Percentiles rank a stretch among this genome's conserved stretches.
Evolutionary conservation across 2,329 filamentous ascomycete genomes (phyloP).

Genomic region (Colletotrichum gloeosporioides): DNA sequence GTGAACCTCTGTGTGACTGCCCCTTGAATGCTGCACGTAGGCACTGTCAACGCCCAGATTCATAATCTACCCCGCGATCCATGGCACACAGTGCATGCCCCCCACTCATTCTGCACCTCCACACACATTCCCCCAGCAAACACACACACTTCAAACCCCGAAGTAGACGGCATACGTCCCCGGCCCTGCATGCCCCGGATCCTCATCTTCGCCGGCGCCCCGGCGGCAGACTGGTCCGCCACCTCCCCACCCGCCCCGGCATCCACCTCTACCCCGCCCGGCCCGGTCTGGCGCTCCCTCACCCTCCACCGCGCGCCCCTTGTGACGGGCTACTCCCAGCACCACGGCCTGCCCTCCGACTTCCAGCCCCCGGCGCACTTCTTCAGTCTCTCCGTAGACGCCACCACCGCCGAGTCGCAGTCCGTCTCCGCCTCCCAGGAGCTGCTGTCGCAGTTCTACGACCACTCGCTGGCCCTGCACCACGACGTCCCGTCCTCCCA

Average conservation of each 20-base stretch:
- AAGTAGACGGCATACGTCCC: background rate
- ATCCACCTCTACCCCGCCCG: background rate
- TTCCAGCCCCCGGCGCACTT: slow-evolving; percentile 43
- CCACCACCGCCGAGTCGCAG: background rate
- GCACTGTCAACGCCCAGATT: background rate
- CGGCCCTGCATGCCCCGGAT: slow-evolving; percentile 34
- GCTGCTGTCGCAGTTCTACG: slow-evolving; percentile 70
- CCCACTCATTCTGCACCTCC: background rate
- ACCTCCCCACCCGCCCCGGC: slow-evolving; percentile 22
- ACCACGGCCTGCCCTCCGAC: slow-evolving; percentile 39
- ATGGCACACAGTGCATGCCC: background rate
- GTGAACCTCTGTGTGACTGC: background rate
- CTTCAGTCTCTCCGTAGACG: slow-evolving; percentile 46
- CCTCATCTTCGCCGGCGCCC: slow-evolving; percentile 43
- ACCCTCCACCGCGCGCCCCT: slow-evolving; percentile 52
- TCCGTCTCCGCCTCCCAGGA: background rate
- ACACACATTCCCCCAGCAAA: background rate
- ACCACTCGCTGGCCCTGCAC: slow-evolving; percentile 78
- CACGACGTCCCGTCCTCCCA: slow-evolving; percentile 70
- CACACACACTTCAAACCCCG: background rate
- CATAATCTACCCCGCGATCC: background rate
- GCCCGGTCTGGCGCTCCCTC: slow-evolving; percentile 60
- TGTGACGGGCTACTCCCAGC: slow-evolving; percentile 59
- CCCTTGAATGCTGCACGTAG: background rate
- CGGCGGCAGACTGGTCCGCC: slow-evolving; percentile 29